A percentile compares a stretch with the other conserved stretches of the same genome.
Conservation (phyloP, 352 stramenopile genomes). For the Aphanomyces invadans region DNA sequence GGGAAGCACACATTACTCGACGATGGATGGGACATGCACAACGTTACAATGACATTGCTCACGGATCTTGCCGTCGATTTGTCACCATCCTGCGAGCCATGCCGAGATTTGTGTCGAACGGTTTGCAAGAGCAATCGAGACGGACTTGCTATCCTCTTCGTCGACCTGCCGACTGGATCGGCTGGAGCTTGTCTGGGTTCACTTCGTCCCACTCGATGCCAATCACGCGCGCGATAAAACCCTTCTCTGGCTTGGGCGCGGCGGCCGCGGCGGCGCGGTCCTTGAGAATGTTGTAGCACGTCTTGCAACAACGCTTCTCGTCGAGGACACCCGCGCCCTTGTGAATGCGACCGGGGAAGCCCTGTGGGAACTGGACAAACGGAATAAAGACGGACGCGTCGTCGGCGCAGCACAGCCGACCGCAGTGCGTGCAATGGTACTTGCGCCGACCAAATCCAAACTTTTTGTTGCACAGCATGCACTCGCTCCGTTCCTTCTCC, state of each 20-base stretch:
- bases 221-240: constrained; percentile 73
- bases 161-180: constrained; percentile 37
- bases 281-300: constrained; percentile 79
- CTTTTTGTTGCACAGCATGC: constrained; percentile 83
- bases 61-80: too few species aligned
- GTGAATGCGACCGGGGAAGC: constrained; percentile 65
- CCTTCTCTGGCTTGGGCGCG: constrained; percentile 33
- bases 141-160: constrained; percentile 28
- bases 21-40: too few species aligned
- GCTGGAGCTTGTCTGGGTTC: constrained; percentile 78
- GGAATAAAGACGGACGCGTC: constrained; percentile 55
- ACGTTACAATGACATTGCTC: too few species aligned
- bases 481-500: constrained; percentile 71
- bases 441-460: constrained; percentile 81
- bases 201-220: constrained; percentile 85
- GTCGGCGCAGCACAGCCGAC: constrained; percentile 63
- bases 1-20: too few species aligned
- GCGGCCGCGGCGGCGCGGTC: constrained; percentile 36
- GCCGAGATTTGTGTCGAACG: too few species aligned
- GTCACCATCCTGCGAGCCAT: too few species aligned
- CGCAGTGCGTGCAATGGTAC: constrained; percentile 82
- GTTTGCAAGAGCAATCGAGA: too few species aligned
- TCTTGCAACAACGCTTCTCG: constrained; percentile 77
- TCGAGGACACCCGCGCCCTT: constrained; percentile 56
- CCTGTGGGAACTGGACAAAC: constrained; percentile 78